Percentiles rank a stretch among this genome's conserved stretches.
phyloP scores from a whole-genome alignment of 345 rosid species.

The Citrus maxima region DNA sequence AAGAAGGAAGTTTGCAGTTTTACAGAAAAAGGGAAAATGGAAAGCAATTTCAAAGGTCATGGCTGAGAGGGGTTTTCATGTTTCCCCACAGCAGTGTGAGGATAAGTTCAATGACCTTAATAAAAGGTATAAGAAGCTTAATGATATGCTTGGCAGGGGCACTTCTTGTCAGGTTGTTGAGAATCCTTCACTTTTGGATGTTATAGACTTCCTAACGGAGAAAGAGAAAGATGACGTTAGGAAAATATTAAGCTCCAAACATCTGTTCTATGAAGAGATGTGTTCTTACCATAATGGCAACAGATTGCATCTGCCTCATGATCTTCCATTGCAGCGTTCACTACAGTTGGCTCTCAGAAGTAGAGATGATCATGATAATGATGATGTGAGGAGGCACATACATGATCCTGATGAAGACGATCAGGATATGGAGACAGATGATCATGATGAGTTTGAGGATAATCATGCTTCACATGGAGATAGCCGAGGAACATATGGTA shows the following conservation, averaged over 20 bases:
- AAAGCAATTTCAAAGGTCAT: constrained; percentile 81
- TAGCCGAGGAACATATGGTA: constrained; percentile 37
- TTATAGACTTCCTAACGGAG: constrained; percentile 61
- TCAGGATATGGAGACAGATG: constrained; percentile 68
- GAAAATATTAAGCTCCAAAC: constrained; percentile 82
- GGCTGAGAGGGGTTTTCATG: constrained; percentile 82
- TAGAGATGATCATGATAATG: constrained; percentile 72
- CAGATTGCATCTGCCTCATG: constrained; percentile 88
- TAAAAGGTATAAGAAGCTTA: constrained; percentile 87
- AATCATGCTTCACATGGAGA: constrained; percentile 43
- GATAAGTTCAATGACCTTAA: constrained; percentile 94
- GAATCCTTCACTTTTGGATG: constrained; percentile 73
- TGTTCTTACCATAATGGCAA: constrained; percentile 91
- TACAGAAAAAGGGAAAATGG: constrained; percentile 95
- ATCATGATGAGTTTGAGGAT: constrained; percentile 68
- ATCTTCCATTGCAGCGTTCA: constrained; percentile 73
- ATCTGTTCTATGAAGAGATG: constrained; percentile 96
- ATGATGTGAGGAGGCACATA: constrained; percentile 49
- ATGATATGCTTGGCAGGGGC: constrained; percentile 94
- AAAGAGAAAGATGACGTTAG: constrained; percentile 84
- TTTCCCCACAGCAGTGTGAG: constrained; percentile 95
- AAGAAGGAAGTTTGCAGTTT: constrained; percentile 66
- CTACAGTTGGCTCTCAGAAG: constrained; percentile 66
- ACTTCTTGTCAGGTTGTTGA: constrained; percentile 92
- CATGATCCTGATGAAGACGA: constrained; percentile 77